Conservation (phyloP, 2,329 filamentous ascomycete species). For the Xylariales sp. region DNA sequence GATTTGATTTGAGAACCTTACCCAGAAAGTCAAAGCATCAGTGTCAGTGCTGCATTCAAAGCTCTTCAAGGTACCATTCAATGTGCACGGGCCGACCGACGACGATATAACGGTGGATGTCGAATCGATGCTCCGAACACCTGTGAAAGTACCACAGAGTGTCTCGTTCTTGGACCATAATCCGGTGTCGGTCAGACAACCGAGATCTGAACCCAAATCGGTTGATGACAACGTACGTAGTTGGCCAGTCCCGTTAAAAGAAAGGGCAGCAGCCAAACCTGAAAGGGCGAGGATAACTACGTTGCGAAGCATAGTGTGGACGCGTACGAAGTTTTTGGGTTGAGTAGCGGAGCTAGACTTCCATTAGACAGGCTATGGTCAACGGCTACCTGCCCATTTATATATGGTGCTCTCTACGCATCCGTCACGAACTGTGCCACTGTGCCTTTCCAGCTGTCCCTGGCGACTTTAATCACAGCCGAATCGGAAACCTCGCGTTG, state of each 20-base stretch:
- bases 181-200: conserved; percentile 1
- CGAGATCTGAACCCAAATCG: neutral
- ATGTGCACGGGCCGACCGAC: neutral
- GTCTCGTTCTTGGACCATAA: neutral
- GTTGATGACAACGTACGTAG: neutral
- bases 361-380: too few relatives aligned
- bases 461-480: too few relatives aligned
- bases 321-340: too few relatives aligned
- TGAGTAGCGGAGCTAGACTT: too few relatives aligned
- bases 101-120: neutral
- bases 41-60: neutral
- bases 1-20: too few relatives aligned
- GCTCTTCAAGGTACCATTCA: neutral
- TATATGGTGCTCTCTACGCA: too few relatives aligned
- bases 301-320: too few relatives aligned
- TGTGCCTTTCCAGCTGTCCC: too few relatives aligned
- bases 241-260: conserved; percentile 6
- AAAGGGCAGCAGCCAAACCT: neutral
- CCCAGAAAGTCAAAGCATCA: conserved; percentile 3
- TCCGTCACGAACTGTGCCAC: too few relatives aligned
- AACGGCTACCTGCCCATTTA: too few relatives aligned
- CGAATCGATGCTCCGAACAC: neutral
- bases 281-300: neutral
- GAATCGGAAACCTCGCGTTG: too few relatives aligned
- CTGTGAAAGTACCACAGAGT: neutral